Evolutionary conservation across 1,284 basidiomycete genomes (phyloP), one percentile per base, ranked within the genome.

Genomic region (Austroboletus novae-zelandiae): DNA sequence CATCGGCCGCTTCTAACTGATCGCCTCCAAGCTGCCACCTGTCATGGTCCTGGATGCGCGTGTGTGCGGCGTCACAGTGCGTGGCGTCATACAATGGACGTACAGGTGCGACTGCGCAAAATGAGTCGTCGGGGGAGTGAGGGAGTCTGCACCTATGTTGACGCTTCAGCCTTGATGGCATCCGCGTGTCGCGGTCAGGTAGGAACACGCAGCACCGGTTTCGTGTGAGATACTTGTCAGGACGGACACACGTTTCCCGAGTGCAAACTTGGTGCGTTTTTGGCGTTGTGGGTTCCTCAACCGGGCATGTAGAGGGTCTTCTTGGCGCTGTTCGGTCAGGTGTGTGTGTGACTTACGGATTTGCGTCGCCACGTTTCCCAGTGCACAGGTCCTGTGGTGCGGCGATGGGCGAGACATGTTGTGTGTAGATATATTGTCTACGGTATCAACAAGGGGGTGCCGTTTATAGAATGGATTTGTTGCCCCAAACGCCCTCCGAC

Each of bases 1-100:
- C 46, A 42, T 32, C 15, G 37, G 25, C 46, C 42, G 40, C 41
- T 25, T 35, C 17, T 45, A 44, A 37, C 44, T 35, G 54, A 55
- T 57, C 40, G 27, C 37, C 46, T 50, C 27, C 34, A 34, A 52
- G 61, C 47, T 52, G 52, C 61, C 57, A 64, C 50, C 27, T 17
- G 18, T 43, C 48, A 40, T 39, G 37, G 15, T n/a, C 13, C 15
- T 41, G 44, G 31, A 35, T 29, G 44, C 35, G 27, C 34, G 49
- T 43, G 40, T 40, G 48, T 43, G 43, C 17, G 35, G 40, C 23
- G 31, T 32, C 55, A 45, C 9, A 40, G 50, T 32, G 39, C 35
- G 40, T 39, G 47, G 47, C 17, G 34, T 57, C 48, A 46, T 51
- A 14, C 29, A 31, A 7, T 29, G 15, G 11, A 31, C 45, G 36